These are phyloP conservation scores for Schoenoplectus tabernaemontani DNA, from an alignment of 202 grass and related monocot genomes.

Conservation along the genomic window DNA sequence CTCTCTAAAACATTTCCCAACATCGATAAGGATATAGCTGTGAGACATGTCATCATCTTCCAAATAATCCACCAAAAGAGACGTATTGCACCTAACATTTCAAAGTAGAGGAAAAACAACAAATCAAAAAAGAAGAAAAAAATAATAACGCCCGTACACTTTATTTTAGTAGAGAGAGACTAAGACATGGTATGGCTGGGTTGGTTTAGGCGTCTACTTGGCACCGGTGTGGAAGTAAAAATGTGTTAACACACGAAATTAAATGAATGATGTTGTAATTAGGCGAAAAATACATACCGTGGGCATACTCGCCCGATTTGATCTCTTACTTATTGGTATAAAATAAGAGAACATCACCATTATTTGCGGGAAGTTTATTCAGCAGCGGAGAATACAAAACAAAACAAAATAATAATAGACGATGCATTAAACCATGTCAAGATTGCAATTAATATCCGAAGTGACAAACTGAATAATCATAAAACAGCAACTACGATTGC, in stretches of 20 bases:
- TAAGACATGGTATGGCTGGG: neutral
- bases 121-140: neutral
- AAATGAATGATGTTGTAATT: neutral
- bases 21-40: slow-evolving; percentile 78
- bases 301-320: neutral
- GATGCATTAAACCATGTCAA: neutral
- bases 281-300: neutral
- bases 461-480: neutral
- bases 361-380: neutral
- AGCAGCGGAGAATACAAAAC: neutral
- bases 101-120: slow-evolving; percentile 6
- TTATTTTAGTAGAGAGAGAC: neutral
- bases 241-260: neutral
- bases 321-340: neutral
- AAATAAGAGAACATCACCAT: neutral
- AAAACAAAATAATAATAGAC: too few relatives aligned
- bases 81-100: slow-evolving; percentile 75
- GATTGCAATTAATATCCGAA: neutral
- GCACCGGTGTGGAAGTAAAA: neutral
- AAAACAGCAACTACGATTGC: neutral
- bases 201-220: neutral
- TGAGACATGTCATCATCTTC: slow-evolving; percentile 46
- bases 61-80: slow-evolving; percentile 88
- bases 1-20: slow-evolving; percentile 84
- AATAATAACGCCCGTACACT: neutral